phyloP scores from a whole-genome alignment of 176 grass and related monocot genomes.

The Phoenix roebelenii region DNA sequence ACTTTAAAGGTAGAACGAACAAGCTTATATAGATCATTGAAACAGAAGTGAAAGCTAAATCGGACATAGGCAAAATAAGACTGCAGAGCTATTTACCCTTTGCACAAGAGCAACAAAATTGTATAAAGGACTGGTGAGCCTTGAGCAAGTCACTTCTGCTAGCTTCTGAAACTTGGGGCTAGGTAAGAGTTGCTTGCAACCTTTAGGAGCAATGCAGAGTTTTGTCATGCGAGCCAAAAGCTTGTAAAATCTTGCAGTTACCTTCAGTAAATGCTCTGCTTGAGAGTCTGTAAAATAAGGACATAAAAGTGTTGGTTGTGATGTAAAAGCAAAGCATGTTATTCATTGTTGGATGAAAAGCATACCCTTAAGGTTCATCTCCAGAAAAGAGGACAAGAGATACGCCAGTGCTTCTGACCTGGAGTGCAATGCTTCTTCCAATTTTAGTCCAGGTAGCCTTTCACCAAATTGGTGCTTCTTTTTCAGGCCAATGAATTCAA shows the following conservation, averaged over 20 bases:
- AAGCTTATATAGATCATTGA: neutral
- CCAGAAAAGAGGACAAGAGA: constrained; percentile 51
- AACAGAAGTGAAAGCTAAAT: neutral
- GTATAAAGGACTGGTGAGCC: constrained; percentile 68
- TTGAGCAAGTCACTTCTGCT: constrained; percentile 68
- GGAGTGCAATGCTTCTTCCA: constrained; percentile 72
- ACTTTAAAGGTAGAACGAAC: no score
- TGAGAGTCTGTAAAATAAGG: constrained; percentile 53
- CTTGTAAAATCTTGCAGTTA: constrained; percentile 76
- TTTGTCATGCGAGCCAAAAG: constrained; percentile 59
- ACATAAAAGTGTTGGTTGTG: neutral
- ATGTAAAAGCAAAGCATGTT: no score
- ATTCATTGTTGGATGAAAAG: no score
- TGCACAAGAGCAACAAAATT: constrained; percentile 44
- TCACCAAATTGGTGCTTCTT: constrained; percentile 39
- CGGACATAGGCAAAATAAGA: neutral
- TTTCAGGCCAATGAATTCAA: constrained; percentile 24
- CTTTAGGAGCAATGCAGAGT: constrained; percentile 68
- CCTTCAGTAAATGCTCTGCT: constrained; percentile 69
- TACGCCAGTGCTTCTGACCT: constrained; percentile 60
- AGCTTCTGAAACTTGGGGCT: constrained; percentile 70
- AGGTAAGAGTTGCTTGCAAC: constrained; percentile 43
- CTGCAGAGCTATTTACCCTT: constrained; percentile 29
- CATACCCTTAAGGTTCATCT: constrained; percentile 69
- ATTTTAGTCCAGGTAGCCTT: constrained; percentile 28